A percentile compares a stretch with the other conserved stretches of the same genome.
These are phyloP conservation scores for Barnettozyma hawaiiensis DNA, from an alignment of 1,139 yeast genomes.

Conservation along the genomic window DNA sequence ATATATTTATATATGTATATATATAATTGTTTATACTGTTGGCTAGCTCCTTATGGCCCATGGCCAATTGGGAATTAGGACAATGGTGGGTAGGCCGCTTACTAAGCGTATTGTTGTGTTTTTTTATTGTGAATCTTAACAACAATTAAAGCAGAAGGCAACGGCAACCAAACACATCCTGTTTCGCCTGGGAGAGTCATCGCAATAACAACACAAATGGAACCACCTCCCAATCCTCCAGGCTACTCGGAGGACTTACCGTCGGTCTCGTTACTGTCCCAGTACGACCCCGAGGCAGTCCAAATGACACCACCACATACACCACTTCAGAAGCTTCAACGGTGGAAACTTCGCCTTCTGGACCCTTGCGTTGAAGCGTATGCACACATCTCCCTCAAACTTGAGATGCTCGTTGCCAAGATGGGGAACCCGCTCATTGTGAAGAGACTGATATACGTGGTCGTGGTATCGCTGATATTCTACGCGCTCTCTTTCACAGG, in stretches of 20 bases:
- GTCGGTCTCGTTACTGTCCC: not conserved
- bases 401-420: constrained; percentile 54
- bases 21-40: no score
- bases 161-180: no score
- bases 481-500: constrained; percentile 55
- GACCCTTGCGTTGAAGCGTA: constrained; percentile 69
- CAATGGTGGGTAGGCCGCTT: no score
- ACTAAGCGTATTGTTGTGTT: no score
- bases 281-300: constrained; percentile 1
- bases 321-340: constrained; percentile 4
- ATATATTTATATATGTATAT: no score
- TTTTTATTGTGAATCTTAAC: no score
- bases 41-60: no score
- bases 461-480: constrained; percentile 52
- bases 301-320: no score
- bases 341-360: constrained; percentile 29
- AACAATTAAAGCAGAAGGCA: no score
- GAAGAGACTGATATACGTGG: constrained; percentile 67
- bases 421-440: constrained; percentile 84
- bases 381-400: constrained; percentile 36
- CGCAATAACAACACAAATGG: not conserved
- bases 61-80: no score
- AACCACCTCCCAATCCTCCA: constrained; percentile 6
- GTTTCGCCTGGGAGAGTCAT: no score
- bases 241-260: constrained; percentile 32